phyloP scores from a whole-genome alignment of 768 basidiomycete genomes.

The Tulasnella sp. region DNA sequence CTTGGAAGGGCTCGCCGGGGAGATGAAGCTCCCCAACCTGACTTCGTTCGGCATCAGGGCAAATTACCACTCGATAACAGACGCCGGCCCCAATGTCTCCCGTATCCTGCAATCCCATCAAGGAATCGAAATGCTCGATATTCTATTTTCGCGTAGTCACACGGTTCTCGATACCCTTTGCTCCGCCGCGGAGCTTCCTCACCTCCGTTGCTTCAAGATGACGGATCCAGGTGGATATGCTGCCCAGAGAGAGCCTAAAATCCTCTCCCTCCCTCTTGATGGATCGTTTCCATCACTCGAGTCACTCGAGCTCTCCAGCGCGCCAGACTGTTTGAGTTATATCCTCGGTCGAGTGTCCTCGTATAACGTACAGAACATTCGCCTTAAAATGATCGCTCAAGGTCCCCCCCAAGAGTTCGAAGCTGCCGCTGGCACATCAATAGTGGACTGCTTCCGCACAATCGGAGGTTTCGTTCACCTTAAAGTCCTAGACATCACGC shows the following conservation, averaged over 20 bases:
- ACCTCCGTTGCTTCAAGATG: background rate
- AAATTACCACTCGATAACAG: too few relatives aligned
- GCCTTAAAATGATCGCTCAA: background rate
- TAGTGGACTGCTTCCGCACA: background rate
- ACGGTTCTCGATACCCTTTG: too few relatives aligned
- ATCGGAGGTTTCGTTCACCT: background rate
- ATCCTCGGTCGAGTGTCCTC: background rate
- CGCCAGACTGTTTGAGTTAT: background rate
- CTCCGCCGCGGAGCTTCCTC: background rate
- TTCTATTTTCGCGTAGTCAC: too few relatives aligned
- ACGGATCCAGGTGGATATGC: background rate
- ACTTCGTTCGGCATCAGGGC: background rate
- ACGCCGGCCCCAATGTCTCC: background rate
- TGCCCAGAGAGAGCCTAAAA: background rate
- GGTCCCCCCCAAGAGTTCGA: background rate
- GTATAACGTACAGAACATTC: background rate
- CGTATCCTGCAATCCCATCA: background rate
- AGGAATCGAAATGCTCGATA: background rate
- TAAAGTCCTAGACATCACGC: background rate
- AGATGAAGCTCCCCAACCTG: background rate
- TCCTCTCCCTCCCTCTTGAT: background rate
- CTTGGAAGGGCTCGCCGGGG: background rate
- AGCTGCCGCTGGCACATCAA: background rate
- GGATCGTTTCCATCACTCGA: background rate
- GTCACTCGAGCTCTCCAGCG: background rate